phyloP scores from a whole-genome alignment of 768 basidiomycete genomes.

The Leccinum boreale region DNA sequence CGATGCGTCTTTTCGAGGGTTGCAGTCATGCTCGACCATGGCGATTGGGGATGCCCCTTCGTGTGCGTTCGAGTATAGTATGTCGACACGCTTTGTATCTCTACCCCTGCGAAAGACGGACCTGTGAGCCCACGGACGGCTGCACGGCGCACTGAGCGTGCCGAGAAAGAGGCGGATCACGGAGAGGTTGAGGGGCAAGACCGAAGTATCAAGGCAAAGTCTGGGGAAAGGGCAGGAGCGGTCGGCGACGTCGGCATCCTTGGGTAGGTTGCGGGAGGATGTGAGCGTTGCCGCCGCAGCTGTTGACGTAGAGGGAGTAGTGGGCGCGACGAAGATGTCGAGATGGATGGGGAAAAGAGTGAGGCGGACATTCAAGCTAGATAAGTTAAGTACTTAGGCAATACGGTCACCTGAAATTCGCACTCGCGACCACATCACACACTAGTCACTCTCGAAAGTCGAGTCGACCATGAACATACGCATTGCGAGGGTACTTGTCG shows the following conservation, averaged over 20 bases:
- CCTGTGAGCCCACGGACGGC: constrained; percentile 17
- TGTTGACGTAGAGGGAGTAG: too few species aligned
- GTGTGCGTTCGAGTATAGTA: neutral
- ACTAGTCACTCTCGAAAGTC: neutral
- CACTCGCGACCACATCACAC: neutral
- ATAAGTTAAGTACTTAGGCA: too few species aligned
- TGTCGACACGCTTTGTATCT: neutral
- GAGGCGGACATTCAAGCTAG: neutral
- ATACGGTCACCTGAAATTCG: neutral
- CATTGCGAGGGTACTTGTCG: constrained; percentile 25
- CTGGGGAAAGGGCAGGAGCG: too few species aligned
- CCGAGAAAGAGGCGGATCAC: too few species aligned
- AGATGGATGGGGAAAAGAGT: constrained; percentile 27
- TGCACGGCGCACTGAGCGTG: constrained; percentile 6
- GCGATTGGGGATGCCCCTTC: neutral
- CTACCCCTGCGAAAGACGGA: neutral
- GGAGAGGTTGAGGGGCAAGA: too few species aligned
- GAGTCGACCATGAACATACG: constrained; percentile 28
- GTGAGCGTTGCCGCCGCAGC: too few species aligned
- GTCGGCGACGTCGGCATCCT: neutral
- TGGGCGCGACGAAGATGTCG: neutral
- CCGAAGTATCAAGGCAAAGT: too few species aligned
- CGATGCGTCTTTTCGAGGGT: neutral
- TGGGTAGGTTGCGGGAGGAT: too few species aligned
- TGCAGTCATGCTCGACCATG: constrained; percentile 2